Conservation (phyloP, 495 filamentous ascomycete species). For the Neurospora discreta region DNA sequence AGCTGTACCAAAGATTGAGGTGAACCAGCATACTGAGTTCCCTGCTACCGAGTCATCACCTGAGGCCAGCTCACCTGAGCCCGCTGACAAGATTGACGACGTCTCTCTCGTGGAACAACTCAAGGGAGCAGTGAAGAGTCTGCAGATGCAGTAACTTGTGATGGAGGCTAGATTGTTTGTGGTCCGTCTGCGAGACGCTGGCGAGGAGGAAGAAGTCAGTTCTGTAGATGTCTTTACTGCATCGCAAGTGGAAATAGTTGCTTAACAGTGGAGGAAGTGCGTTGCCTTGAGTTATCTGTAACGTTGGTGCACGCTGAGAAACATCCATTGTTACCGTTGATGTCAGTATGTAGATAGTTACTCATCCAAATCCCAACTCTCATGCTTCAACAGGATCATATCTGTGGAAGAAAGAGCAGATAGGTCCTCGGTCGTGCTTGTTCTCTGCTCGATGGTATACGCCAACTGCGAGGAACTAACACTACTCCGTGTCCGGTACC, state of each 20-base stretch:
- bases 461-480: neutral
- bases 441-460: neutral
- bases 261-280: neutral
- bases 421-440: neutral
- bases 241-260: neutral
- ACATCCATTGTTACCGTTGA: neutral
- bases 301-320: neutral
- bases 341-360: neutral
- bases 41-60: constrained; percentile 9
- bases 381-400: neutral
- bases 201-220: neutral
- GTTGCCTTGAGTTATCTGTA: neutral
- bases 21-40: constrained; percentile 36
- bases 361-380: neutral
- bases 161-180: neutral
- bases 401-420: neutral
- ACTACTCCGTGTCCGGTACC: neutral
- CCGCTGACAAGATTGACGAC: neutral
- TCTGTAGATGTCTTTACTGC: neutral
- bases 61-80: neutral
- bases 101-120: neutral
- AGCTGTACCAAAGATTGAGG: constrained; percentile 52
- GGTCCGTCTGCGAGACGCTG: neutral
- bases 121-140: neutral
- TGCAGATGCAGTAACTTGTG: neutral